These are phyloP conservation scores for Eucalyptus leucophloia DNA, from an alignment of 345 rosid species.

Conservation along the genomic window DNA sequence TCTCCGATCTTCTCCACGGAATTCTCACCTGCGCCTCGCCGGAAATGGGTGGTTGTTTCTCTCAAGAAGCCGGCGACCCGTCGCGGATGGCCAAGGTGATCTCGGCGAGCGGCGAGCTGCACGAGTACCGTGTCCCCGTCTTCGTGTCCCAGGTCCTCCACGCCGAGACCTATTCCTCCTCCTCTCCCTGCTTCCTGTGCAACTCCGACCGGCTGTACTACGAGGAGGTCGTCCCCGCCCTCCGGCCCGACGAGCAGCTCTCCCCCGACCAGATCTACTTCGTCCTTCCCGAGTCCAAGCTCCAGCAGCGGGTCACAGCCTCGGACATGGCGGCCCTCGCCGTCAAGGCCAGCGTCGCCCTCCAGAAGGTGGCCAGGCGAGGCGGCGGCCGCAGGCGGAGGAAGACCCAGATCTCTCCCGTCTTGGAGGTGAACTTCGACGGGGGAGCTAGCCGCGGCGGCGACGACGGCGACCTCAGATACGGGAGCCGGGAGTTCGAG, in stretches of 20 bases:
- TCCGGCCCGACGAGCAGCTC: background rate
- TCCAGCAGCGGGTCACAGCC: conserved; percentile 45
- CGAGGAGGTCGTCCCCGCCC: background rate
- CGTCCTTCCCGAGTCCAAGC: conserved; percentile 59
- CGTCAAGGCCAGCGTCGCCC: conserved; percentile 75
- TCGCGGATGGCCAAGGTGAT: conserved; percentile 46
- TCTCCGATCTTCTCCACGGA: background rate
- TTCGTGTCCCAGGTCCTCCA: conserved; percentile 40
- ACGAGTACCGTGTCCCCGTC: conserved; percentile 40
- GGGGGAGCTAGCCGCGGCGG: background rate
- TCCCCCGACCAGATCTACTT: conserved; percentile 6
- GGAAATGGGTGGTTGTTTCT: conserved; percentile 55
- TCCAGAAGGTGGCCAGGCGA: conserved; percentile 21
- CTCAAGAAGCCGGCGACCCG: background rate
- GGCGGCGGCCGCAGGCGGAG: conserved; percentile 7
- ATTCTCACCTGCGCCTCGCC: background rate
- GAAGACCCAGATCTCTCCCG: conserved; percentile 42
- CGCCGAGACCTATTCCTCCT: conserved; percentile 20
- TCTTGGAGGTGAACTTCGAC: background rate
- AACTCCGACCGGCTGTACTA: background rate
- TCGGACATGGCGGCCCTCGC: conserved; percentile 92
- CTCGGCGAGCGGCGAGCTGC: conserved; percentile 52
- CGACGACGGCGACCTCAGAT: background rate
- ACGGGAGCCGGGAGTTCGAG: background rate
- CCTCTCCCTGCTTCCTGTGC: background rate